Percentiles rank a stretch among this genome's conserved stretches.
Evolutionary conservation across 1,139 yeast genomes (phyloP).

Genomic region (Kodamaea suecica): DNA sequence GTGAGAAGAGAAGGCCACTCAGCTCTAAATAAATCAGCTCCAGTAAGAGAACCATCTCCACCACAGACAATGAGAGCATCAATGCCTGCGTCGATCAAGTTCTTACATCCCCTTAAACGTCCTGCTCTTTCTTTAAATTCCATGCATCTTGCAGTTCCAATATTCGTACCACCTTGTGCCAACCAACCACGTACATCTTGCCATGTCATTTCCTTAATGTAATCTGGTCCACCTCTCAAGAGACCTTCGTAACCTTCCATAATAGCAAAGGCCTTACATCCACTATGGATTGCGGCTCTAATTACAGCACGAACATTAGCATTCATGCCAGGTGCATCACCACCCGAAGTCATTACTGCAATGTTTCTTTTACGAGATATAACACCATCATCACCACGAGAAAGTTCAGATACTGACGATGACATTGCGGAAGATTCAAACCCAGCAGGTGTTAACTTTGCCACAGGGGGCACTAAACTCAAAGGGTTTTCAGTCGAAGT

Average conservation of each 20-base stretch:
- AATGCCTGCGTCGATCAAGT: constrained; percentile 82
- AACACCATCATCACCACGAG: constrained; percentile 13
- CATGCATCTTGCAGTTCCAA: constrained; percentile 92
- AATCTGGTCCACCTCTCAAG: constrained; percentile 71
- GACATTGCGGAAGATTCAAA: constrained; percentile 11
- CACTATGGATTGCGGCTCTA: constrained; percentile 79
- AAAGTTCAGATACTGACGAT: constrained; percentile 16
- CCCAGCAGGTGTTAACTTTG: constrained; percentile 16
- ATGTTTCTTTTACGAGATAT: constrained; percentile 45
- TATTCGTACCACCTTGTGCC: constrained; percentile 88
- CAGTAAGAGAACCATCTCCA: constrained; percentile 97
- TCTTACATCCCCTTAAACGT: constrained; percentile 75
- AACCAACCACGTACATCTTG: constrained; percentile 91
- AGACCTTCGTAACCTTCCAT: constrained; percentile 95
- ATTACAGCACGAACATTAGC: constrained; percentile 94
- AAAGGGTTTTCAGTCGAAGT: constrained; percentile 58
- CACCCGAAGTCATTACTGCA: constrained; percentile 97
- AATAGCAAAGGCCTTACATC: constrained; percentile 93
- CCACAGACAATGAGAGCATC: constrained; percentile 98
- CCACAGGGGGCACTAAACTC: constrained; percentile 46
- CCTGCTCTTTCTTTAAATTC: constrained; percentile 85
- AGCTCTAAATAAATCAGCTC: constrained; percentile 88
- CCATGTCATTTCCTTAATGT: constrained; percentile 80
- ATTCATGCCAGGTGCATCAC: constrained; percentile 99
- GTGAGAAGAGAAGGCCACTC: constrained; percentile 89